phyloP scores from a whole-genome alignment of 192 early-diverging fungal species.

The Kappamyces sp. region DNA sequence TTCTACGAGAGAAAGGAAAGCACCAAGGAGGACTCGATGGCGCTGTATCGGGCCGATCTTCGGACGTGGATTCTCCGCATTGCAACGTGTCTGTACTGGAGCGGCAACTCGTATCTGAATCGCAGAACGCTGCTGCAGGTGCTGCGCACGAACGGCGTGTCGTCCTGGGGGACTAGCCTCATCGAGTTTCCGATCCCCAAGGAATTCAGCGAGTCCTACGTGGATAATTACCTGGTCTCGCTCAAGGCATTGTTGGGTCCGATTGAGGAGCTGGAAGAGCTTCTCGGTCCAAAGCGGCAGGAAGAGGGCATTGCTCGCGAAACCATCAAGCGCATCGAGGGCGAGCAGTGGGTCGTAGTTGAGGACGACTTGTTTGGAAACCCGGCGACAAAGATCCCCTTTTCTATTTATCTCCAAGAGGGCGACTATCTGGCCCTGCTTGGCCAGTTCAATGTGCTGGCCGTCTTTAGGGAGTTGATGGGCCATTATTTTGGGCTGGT shows the following conservation, averaged over 20 bases:
- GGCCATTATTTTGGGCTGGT: not conserved
- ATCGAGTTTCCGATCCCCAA: slow-evolving; percentile 31
- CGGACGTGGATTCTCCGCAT: not conserved
- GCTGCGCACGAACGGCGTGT: slow-evolving; percentile 28
- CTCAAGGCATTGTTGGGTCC: slow-evolving; percentile 34
- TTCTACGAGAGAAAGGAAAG: slow-evolving; percentile 2
- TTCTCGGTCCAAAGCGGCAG: slow-evolving; percentile 18
- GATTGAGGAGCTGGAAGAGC: slow-evolving; percentile 31
- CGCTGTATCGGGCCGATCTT: not conserved
- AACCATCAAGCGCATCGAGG: slow-evolving; percentile 20
- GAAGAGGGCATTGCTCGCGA: slow-evolving; percentile 13
- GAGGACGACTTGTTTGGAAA: slow-evolving; percentile 29
- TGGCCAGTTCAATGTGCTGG: slow-evolving; percentile 28
- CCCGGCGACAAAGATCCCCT: not conserved
- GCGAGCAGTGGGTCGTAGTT: slow-evolving; percentile 38
- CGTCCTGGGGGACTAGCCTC: slow-evolving; percentile 26
- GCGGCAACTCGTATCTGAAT: slow-evolving; percentile 9
- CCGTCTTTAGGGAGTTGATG: slow-evolving; percentile 24
- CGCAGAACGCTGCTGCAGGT: slow-evolving; percentile 27
- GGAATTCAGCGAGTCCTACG: slow-evolving; percentile 16
- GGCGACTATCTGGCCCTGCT: slow-evolving; percentile 29
- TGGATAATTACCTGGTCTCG: slow-evolving; percentile 27
- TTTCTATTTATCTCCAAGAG: slow-evolving; percentile 20
- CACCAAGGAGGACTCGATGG: too few species aligned
- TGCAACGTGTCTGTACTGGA: not conserved